phyloP scores from a whole-genome alignment of 768 basidiomycete genomes.

The Tylopilus balloui region DNA sequence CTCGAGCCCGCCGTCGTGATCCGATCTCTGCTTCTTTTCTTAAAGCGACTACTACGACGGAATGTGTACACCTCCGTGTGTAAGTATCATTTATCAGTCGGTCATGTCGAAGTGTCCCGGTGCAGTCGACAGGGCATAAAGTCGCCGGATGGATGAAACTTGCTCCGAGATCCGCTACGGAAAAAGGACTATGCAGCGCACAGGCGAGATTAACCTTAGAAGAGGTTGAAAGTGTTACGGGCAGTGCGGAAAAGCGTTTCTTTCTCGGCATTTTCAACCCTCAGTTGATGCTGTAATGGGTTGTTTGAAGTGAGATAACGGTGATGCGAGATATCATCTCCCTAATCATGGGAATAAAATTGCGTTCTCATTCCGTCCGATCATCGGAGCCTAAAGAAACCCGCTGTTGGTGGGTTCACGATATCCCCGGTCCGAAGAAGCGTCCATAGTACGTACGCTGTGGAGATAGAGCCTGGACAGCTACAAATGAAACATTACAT shows the following conservation, averaged over 20 bases:
- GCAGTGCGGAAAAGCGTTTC: constrained; percentile 8
- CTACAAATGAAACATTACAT: constrained; percentile 9
- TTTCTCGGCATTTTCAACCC: constrained; percentile 5
- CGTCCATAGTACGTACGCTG: constrained; percentile 13
- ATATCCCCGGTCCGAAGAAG: constrained; percentile 13
- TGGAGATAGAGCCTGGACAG: constrained; percentile 14
- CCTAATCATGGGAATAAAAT: constrained; percentile 14
- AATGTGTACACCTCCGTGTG: neutral
- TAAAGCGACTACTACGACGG: neutral
- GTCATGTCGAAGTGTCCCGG: neutral
- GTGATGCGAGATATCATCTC: constrained; percentile 10
- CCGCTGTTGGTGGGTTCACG: constrained; percentile 9
- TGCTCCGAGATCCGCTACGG: constrained; percentile 14
- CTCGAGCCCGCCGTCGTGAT: constrained; percentile 2
- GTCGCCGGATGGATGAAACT: neutral
- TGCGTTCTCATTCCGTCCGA: constrained; percentile 14
- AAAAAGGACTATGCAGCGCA: neutral
- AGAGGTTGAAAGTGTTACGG: constrained; percentile 12
- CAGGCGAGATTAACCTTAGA: constrained; percentile 26
- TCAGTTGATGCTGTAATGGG: constrained; percentile 18
- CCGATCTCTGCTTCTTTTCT: constrained; percentile 9
- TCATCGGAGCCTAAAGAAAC: constrained; percentile 15
- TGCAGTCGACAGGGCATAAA: neutral
- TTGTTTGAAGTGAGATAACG: constrained; percentile 21
- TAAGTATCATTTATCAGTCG: neutral